A percentile compares a stretch with the other conserved stretches of the same genome.
Conservation (phyloP, 1,284 basidiomycete species). For the Bondarzewia mesenterica region DNA sequence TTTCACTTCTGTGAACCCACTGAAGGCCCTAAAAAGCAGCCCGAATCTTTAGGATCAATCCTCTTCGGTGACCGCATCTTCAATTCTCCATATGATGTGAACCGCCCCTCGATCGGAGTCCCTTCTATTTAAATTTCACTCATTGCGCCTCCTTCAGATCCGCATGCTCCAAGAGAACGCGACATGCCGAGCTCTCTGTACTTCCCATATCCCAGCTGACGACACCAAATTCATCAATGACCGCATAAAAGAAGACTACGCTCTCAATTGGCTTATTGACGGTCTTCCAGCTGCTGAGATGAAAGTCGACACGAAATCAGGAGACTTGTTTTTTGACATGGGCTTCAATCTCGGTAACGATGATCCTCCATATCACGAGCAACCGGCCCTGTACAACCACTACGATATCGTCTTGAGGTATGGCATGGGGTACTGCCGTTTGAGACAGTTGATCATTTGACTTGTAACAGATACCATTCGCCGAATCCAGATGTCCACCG, state of each 20-base stretch:
- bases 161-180: slow-evolving; percentile 67
- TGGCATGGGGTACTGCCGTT: slow-evolving; percentile 11
- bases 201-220: slow-evolving; percentile 48
- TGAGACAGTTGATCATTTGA: neutral
- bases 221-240: slow-evolving; percentile 89
- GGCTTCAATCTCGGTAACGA: slow-evolving; percentile 77
- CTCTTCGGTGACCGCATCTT: slow-evolving; percentile 96
- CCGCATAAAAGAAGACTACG: slow-evolving; percentile 88
- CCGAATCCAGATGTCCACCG: slow-evolving; percentile 65
- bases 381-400: slow-evolving; percentile 84
- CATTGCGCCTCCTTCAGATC: slow-evolving; percentile 37
- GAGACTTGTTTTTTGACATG: slow-evolving; percentile 86
- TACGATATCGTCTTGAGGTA: slow-evolving; percentile 79
- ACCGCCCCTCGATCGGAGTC: slow-evolving; percentile 20
- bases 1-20: slow-evolving; percentile 86
- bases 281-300: slow-evolving; percentile 92
- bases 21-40: slow-evolving; percentile 70
- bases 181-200: slow-evolving; percentile 77
- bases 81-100: slow-evolving; percentile 79
- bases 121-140: neutral
- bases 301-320: slow-evolving; percentile 72
- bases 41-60: slow-evolving; percentile 88
- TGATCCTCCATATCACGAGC: slow-evolving; percentile 41
- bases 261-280: slow-evolving; percentile 92
- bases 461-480: slow-evolving; percentile 64